phyloP scores from a whole-genome alignment of 805 yeast genomes.

The Saturnispora zaruensis region DNA sequence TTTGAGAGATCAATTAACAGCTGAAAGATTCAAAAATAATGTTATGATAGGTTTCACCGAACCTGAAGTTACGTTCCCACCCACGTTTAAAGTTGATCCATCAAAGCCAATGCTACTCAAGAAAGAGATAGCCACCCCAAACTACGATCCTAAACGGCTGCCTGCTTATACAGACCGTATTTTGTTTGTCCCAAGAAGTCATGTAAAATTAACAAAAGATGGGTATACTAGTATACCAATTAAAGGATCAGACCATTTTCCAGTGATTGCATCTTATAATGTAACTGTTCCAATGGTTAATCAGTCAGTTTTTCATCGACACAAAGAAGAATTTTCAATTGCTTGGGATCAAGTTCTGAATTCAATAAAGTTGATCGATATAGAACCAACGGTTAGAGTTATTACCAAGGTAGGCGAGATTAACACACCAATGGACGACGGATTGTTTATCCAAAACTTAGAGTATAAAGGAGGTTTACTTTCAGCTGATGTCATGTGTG shows the following conservation, averaged over 20 bases:
- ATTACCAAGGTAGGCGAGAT: constrained; percentile 2
- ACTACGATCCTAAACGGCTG: constrained; percentile 29
- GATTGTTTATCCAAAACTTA: neutral
- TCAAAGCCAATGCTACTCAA: neutral
- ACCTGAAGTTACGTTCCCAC: constrained; percentile 39
- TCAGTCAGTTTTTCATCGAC: constrained; percentile 29
- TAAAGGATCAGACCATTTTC: constrained; percentile 45
- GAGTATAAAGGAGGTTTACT: neutral
- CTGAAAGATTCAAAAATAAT: constrained; percentile 27
- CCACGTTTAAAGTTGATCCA: constrained; percentile 39
- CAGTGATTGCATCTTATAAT: constrained; percentile 36
- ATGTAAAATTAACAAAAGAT: constrained; percentile 12
- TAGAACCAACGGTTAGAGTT: constrained; percentile 21
- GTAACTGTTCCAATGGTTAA: constrained; percentile 31
- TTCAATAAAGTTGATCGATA: constrained; percentile 31
- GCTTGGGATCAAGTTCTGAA: constrained; percentile 19
- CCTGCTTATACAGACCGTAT: constrained; percentile 59
- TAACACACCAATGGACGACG: neutral
- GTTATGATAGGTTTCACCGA: constrained; percentile 41
- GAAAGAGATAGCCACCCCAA: constrained; percentile 1
- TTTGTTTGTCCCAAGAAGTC: constrained; percentile 28
- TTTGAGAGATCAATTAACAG: constrained; percentile 36
- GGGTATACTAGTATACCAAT: constrained; percentile 20
- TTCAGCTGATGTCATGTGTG: constrained; percentile 4
- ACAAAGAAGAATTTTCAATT: constrained; percentile 27